Evolutionary conservation across 257 asterid species (phyloP), one percentile per base, ranked within the genome.

Genomic region (Anisodus tanguticus): DNA sequence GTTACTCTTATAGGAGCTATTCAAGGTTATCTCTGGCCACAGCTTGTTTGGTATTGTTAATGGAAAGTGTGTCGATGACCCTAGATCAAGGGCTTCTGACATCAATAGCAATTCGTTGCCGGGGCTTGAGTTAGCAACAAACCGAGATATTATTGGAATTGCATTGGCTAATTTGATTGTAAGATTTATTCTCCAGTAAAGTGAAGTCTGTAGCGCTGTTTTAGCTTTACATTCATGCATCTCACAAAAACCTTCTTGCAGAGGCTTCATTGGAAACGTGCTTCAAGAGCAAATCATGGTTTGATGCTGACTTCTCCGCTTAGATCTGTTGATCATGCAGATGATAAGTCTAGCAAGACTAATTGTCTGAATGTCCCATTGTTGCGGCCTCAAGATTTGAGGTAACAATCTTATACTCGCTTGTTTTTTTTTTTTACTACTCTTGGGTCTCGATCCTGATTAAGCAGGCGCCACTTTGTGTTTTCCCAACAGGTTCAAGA

Each of bases 231-330:
- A 26, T 22, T 51, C 81, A 49, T 76, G 62, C 43, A 76, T 22
- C 43, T 76, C 62, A 51, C 63, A 26, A 62, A 9, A 80, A 66
- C 55, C n/a, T 55, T 83, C 54, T 88, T 90, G 85, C 98, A 96
- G 99, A 93, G 98, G 91, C 95, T 96, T 77, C 93, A 96, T 88
- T 96, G 99, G 99, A 96, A 96, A 87, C 94, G 97, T 82, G 96
- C 98, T 45, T 96, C 99, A 41, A 92, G 93, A 88, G 88, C 90
- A 54, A 91, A 92, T 84, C 89, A 89, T 63, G 98, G 98, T 82
- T 83, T 96, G 91, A 94, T 94, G 97, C 72, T 94, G 90, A 93
- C 97, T 88, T 93, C 98, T 86, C 98, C 99, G 0, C 94, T 96
- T 81, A 92, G 97, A 84, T 91, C 94, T 82, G 90, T 90, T 86